phyloP scores from a whole-genome alignment of 2,329 filamentous ascomycete genomes.

The Drechslerella coelobrocha region DNA sequence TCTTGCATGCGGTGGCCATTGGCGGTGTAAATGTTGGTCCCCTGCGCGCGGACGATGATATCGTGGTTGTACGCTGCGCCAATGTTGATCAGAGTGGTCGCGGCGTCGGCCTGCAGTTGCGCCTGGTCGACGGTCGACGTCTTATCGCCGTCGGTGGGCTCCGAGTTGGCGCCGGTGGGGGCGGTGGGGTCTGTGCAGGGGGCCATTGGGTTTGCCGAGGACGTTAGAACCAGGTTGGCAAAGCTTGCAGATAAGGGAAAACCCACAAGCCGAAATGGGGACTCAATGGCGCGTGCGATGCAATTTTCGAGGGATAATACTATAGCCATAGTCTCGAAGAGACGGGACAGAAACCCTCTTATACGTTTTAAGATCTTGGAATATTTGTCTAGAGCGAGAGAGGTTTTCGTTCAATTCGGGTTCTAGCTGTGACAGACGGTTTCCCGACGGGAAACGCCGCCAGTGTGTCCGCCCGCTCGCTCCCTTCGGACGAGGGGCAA shows the following conservation, averaged over 20 bases:
- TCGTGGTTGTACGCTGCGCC: conserved; percentile 59
- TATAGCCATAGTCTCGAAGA: too few relatives aligned
- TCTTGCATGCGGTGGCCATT: conserved; percentile 63
- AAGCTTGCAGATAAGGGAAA: too few relatives aligned
- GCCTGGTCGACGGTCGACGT: conserved; percentile 21
- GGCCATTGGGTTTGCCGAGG: conserved; percentile 25
- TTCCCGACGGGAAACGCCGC: conserved; percentile 29
- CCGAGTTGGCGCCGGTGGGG: background rate
- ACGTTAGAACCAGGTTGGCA: background rate
- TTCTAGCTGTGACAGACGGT: conserved; percentile 2
- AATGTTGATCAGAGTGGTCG: conserved; percentile 60
- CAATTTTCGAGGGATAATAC: background rate
- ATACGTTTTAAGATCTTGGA: too few relatives aligned
- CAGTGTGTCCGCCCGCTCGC: too few relatives aligned
- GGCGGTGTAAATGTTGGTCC: conserved; percentile 61
- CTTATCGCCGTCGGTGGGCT: conserved; percentile 3
- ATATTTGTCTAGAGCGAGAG: background rate
- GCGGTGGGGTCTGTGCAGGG: conserved; percentile 36
- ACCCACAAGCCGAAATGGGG: background rate
- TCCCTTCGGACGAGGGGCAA: too few relatives aligned
- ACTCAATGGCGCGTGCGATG: background rate
- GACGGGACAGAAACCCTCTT: too few relatives aligned
- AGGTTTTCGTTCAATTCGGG: too few relatives aligned
- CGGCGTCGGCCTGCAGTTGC: conserved; percentile 57
- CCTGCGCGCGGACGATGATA: conserved; percentile 61